Evolutionary conservation across 1,284 basidiomycete species (phyloP).

Genomic region (Volvariella volvacea): DNA sequence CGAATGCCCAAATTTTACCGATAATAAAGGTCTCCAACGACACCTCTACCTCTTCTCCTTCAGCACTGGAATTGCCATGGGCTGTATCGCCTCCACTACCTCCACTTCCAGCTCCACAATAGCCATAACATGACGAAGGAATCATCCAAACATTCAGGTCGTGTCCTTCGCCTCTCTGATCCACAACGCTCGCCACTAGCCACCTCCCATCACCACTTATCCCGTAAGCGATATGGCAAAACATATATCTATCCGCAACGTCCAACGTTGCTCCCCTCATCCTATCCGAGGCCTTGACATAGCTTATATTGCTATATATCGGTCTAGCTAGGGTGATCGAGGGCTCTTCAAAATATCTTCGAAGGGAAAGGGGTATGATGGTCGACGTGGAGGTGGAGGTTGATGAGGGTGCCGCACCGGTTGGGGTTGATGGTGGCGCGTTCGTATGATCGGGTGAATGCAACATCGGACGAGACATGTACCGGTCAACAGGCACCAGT

Average conservation of each 20-base stretch:
- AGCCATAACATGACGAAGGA: slow-evolving; percentile 29
- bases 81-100: too few relatives aligned
- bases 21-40: slow-evolving; percentile 33
- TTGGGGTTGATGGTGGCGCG: background rate
- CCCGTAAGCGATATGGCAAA: slow-evolving; percentile 73
- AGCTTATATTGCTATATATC: slow-evolving; percentile 34
- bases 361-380: slow-evolving; percentile 1
- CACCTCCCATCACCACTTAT: slow-evolving; percentile 61
- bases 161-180: slow-evolving; percentile 70
- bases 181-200: slow-evolving; percentile 68
- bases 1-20: slow-evolving; percentile 62
- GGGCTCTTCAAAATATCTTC: slow-evolving; percentile 54
- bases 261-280: slow-evolving; percentile 39
- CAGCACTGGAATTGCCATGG: slow-evolving; percentile 5
- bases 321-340: slow-evolving; percentile 57
- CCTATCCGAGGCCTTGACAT: slow-evolving; percentile 27
- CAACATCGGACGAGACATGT: slow-evolving; percentile 48
- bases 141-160: slow-evolving; percentile 59
- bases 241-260: slow-evolving; percentile 59
- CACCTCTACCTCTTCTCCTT: slow-evolving; percentile 12
- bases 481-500: slow-evolving; percentile 49
- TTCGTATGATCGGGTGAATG: slow-evolving; percentile 7
- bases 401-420: too few relatives aligned
- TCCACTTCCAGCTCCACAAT: slow-evolving; percentile 17
- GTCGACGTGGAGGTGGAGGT: background rate